Evolutionary conservation across 2,329 filamentous ascomycete species (phyloP).

Genomic region (Elsinoe ampelina): DNA sequence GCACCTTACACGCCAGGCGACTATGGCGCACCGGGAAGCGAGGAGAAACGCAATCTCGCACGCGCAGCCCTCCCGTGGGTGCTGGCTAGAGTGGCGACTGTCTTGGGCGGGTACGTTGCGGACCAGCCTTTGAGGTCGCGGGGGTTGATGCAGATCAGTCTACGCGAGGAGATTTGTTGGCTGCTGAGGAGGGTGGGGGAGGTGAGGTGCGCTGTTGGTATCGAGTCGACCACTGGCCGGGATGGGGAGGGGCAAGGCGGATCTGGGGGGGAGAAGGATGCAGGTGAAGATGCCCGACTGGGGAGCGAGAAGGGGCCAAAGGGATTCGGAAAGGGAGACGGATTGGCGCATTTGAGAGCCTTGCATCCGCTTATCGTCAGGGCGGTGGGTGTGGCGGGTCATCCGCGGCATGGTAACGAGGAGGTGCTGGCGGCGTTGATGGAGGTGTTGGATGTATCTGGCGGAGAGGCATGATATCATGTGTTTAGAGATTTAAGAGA

Average conservation of each 20-base stretch:
- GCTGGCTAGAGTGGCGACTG: slow-evolving; percentile 69
- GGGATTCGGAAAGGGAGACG: slow-evolving; percentile 26
- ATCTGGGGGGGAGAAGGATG: background rate
- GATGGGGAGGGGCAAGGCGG: too few species aligned
- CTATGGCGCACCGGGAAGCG: slow-evolving; percentile 8
- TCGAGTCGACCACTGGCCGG: slow-evolving; percentile 47
- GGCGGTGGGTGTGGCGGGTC: slow-evolving; percentile 52
- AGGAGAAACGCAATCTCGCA: slow-evolving; percentile 54
- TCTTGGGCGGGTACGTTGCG: slow-evolving; percentile 75
- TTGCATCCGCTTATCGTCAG: slow-evolving; percentile 69
- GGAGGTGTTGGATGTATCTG: slow-evolving; percentile 29
- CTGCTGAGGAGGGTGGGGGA: slow-evolving; percentile 57
- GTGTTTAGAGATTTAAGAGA: too few species aligned
- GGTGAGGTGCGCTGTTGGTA: slow-evolving; percentile 59
- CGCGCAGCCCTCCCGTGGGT: slow-evolving; percentile 70
- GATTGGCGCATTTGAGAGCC: slow-evolving; percentile 66
- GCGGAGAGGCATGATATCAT: background rate
- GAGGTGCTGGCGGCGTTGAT: slow-evolving; percentile 32
- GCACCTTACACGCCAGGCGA: background rate
- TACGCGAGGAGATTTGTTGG: slow-evolving; percentile 68
- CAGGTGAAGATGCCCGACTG: slow-evolving; percentile 13
- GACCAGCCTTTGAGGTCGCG: slow-evolving; percentile 83
- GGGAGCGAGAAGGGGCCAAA: slow-evolving; percentile 15
- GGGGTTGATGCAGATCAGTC: slow-evolving; percentile 78
- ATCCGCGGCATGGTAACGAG: slow-evolving; percentile 51